These are phyloP conservation scores for Kuraishia borneana DNA, from an alignment of 805 yeast species.

Conservation along the genomic window DNA sequence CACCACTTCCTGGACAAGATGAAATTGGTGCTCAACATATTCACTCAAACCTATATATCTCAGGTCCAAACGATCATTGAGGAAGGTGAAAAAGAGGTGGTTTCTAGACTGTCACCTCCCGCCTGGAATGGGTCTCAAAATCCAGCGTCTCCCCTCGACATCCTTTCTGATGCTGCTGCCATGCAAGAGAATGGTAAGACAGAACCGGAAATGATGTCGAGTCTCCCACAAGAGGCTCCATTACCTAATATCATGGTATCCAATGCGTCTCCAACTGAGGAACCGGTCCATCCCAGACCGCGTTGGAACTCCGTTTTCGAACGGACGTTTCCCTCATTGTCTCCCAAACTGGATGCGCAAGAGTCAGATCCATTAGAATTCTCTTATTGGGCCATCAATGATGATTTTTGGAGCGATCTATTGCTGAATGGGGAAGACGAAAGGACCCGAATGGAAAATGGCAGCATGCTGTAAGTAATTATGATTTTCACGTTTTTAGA, in stretches of 20 bases:
- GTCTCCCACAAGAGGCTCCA: not conserved
- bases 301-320: not conserved
- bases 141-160: slow-evolving; percentile 24
- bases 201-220: too few species aligned
- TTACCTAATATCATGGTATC: not conserved
- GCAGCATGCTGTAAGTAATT: not conserved
- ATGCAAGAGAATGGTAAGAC: slow-evolving; percentile 7
- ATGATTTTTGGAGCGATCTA: slow-evolving; percentile 55
- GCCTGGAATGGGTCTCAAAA: slow-evolving; percentile 1
- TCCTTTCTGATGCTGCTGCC: slow-evolving; percentile 29
- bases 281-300: not conserved
- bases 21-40: slow-evolving; percentile 43
- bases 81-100: not conserved
- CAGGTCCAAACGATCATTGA: slow-evolving; percentile 27
- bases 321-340: not conserved
- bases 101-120: not conserved
- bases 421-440: slow-evolving; percentile 9
- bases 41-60: slow-evolving; percentile 48
- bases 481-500: slow-evolving; percentile 25
- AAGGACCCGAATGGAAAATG: not conserved
- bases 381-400: slow-evolving; percentile 40
- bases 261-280: too few species aligned
- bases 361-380: slow-evolving; percentile 23
- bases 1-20: slow-evolving; percentile 44
- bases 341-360: not conserved